Evolutionary conservation across 306 rosid species (phyloP).

Genomic region (Vicia faba): DNA sequence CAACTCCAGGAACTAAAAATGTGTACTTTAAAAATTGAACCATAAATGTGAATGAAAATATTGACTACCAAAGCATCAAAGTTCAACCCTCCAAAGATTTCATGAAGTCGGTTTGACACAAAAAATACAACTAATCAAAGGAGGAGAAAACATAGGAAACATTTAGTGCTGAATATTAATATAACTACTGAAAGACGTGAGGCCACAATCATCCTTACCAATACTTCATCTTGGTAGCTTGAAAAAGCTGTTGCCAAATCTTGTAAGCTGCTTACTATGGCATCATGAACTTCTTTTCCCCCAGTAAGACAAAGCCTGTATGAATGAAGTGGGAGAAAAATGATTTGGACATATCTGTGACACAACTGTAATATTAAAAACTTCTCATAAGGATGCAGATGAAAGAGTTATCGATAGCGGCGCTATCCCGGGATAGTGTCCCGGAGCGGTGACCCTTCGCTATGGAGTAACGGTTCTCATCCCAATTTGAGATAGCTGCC

Average conservation of each 20-base stretch:
- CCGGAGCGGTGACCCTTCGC: too few species aligned
- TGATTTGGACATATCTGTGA: conserved; percentile 8
- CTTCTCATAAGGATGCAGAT: conserved; percentile 18
- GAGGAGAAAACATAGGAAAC: not conserved
- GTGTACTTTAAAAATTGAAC: conserved; percentile 20
- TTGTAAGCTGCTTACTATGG: conserved; percentile 91
- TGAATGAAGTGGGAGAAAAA: conserved; percentile 22
- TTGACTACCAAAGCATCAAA: conserved; percentile 23
- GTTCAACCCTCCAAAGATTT: conserved; percentile 16
- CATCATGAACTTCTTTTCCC: conserved; percentile 92
- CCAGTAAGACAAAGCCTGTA: conserved; percentile 88
- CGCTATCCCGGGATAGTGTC: too few species aligned
- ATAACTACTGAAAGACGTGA: conserved; percentile 2
- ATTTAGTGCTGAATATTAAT: conserved; percentile 8
- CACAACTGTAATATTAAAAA: conserved; percentile 13
- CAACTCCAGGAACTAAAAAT: conserved; percentile 26
- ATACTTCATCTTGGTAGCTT: conserved; percentile 86
- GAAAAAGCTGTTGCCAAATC: conserved; percentile 86
- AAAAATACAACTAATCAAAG: conserved; percentile 8
- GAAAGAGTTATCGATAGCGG: too few species aligned
- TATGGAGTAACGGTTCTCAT: too few species aligned
- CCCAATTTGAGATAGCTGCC: too few species aligned
- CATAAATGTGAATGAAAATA: conserved; percentile 21
- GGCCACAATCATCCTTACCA: conserved; percentile 56
- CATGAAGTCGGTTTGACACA: conserved; percentile 18